phyloP scores from a whole-genome alignment of 805 yeast species.

The Ascoidea rubescens region DNA sequence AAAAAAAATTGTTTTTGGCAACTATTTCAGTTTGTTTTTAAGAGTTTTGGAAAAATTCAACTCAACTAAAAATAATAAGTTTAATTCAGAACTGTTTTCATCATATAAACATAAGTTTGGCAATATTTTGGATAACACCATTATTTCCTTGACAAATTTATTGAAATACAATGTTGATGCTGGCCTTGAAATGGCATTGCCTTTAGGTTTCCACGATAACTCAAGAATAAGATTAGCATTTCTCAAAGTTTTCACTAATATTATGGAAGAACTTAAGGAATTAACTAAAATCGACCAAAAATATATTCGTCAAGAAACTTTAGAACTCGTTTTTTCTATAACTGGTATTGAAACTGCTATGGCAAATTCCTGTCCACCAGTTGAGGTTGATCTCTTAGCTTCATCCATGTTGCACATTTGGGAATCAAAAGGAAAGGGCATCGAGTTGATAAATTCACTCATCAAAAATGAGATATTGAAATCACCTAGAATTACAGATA shows the following conservation, averaged over 20 bases:
- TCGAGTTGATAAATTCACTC: not conserved
- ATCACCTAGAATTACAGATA: conserved; percentile 20
- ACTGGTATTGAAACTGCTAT: conserved; percentile 35
- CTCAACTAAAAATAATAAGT: conserved; percentile 3
- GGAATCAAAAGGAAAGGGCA: conserved; percentile 18
- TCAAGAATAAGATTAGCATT: conserved; percentile 54
- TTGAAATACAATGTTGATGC: conserved; percentile 62
- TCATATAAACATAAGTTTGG: conserved; percentile 36
- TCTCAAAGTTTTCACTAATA: conserved; percentile 63
- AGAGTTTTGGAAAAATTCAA: conserved; percentile 19
- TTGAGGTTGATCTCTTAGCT: conserved; percentile 61
- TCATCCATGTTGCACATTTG: conserved; percentile 46
- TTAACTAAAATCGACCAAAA: conserved; percentile 14
- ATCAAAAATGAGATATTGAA: conserved; percentile 10
- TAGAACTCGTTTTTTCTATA: conserved; percentile 15
- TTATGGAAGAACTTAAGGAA: conserved; percentile 24
- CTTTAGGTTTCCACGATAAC: conserved; percentile 65
- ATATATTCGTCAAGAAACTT: conserved; percentile 7
- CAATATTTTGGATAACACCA: conserved; percentile 45
- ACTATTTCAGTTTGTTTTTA: conserved; percentile 47
- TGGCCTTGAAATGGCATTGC: conserved; percentile 62
- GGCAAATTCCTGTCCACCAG: conserved; percentile 48
- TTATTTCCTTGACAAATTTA: conserved; percentile 52
- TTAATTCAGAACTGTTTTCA: conserved; percentile 5
- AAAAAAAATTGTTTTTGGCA: conserved; percentile 48